phyloP scores from a whole-genome alignment of 768 basidiomycete species.

The Crassisporium funariophilum region DNA sequence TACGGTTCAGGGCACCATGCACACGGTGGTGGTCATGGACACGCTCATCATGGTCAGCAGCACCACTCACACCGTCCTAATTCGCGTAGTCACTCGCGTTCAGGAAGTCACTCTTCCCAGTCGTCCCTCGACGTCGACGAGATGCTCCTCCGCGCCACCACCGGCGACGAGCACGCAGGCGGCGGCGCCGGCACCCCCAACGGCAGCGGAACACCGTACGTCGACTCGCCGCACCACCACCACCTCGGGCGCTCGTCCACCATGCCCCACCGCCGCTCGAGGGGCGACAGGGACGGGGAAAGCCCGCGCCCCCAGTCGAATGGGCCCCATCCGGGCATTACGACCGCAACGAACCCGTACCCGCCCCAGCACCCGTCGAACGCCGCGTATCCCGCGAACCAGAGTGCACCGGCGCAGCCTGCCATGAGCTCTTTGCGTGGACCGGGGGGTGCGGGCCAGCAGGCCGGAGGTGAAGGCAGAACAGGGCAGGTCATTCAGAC shows the following conservation, averaged over 20 bases:
- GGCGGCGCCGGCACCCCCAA: constrained; percentile 1
- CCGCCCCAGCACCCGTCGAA: constrained; percentile 3
- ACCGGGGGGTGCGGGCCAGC: constrained; percentile 18
- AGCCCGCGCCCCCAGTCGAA: not conserved
- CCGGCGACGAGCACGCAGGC: constrained; percentile 31
- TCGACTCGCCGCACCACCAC: not conserved
- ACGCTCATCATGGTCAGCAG: not conserved
- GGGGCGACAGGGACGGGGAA: not conserved
- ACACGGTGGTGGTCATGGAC: too few relatives aligned
- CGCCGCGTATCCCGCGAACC: constrained; percentile 16
- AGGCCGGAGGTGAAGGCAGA: too few relatives aligned
- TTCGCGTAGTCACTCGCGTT: constrained; percentile 26
- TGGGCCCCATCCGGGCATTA: not conserved
- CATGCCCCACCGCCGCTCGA: not conserved
- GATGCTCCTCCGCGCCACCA: constrained; percentile 43
- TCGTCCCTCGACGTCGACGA: constrained; percentile 46
- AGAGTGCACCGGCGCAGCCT: constrained; percentile 8
- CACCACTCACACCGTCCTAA: constrained; percentile 12
- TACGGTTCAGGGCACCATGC: too few relatives aligned
- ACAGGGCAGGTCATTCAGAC: constrained; percentile 39
- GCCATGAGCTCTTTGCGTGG: not conserved
- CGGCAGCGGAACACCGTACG: not conserved
- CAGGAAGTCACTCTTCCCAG: constrained; percentile 35
- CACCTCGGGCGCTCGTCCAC: too few relatives aligned
- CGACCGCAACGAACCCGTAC: constrained; percentile 15